Base-by-base conservation (phyloP, 257 asterid species). In the Gentiana dahurica region DNA sequence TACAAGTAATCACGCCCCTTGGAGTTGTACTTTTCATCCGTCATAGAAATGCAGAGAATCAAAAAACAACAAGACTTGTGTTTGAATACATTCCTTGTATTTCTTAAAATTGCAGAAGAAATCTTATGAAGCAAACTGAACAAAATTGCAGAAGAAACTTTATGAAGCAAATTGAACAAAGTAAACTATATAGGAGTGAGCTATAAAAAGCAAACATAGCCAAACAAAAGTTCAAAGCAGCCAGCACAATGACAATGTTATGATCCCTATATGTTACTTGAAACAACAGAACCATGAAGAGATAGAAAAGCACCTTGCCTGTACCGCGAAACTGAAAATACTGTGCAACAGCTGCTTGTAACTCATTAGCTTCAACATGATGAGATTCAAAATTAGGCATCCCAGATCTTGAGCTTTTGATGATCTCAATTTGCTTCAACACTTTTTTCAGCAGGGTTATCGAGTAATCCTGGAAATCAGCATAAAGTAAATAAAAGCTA, bases 361-460 rank as follows among this genome's bases (percentile, higher is more conserved):
- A 68, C 53, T 88, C 97, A 56, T 88, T 85, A 3, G 93, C 81
- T 63, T 92, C 98, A 57, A 88, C 81, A 51, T 83, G 85, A 37
- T 85, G 97, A 48, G 98, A 84, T 73, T 78, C 97, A 60, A 92
- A 92, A 69, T 88, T 92, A 15, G 97, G 87, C 61, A 36, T 73
- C 60, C 97, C 98, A 8, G 95, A 81, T 81, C 98, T 88, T 53
- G 98, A 92, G 62, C 68, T 85, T 70, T 85, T 92, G 54, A 92
- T 92, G 60, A 83, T 72, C 64, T 88, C 98, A 1, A 80, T 85
- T 71, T 83, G 94, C 67, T 77, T 81, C 67, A 92, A 78, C 62
- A 88, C 97, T 70, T 79, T 88, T 61, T 84, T 92, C 34, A 92
- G 93, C 83, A 92, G 68, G 34, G 94, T 54, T 62, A 85, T 68